These are phyloP conservation scores for Ustilago shanxiensis DNA, from an alignment of 1,284 basidiomycete species.

Conservation along the genomic window DNA sequence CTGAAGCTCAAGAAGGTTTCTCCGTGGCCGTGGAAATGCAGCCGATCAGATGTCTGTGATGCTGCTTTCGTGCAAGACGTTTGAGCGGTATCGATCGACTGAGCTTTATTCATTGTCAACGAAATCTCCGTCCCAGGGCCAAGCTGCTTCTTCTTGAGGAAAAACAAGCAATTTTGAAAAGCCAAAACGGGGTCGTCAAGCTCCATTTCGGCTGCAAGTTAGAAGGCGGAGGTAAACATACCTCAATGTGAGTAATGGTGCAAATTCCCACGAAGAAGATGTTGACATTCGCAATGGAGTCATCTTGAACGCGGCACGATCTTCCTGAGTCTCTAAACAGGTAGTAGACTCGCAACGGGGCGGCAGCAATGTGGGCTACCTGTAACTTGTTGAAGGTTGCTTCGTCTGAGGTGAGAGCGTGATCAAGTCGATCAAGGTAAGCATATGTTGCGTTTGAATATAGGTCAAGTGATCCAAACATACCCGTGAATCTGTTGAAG, in stretches of 20 bases:
- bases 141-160: background rate
- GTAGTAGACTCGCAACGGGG: slow-evolving; percentile 10
- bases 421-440: background rate
- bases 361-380: background rate
- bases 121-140: background rate
- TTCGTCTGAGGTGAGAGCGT: background rate
- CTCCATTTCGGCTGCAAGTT: background rate
- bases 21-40: background rate
- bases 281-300: slow-evolving; percentile 12
- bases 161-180: too few relatives aligned
- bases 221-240: slow-evolving; percentile 4
- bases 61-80: background rate
- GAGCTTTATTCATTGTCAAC: background rate
- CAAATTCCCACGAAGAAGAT: slow-evolving; percentile 19
- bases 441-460: background rate
- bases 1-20: slow-evolving; percentile 29
- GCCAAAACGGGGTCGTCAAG: background rate
- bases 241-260: slow-evolving; percentile 19
- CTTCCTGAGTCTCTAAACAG: slow-evolving; percentile 2
- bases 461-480: background rate
- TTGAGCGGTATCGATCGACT: background rate
- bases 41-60: background rate
- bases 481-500: slow-evolving; percentile 15
- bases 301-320: slow-evolving; percentile 13
- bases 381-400: background rate